These are phyloP conservation scores for Copromyces sp. DNA, from an alignment of 495 filamentous ascomycete genomes.

Conservation along the genomic window DNA sequence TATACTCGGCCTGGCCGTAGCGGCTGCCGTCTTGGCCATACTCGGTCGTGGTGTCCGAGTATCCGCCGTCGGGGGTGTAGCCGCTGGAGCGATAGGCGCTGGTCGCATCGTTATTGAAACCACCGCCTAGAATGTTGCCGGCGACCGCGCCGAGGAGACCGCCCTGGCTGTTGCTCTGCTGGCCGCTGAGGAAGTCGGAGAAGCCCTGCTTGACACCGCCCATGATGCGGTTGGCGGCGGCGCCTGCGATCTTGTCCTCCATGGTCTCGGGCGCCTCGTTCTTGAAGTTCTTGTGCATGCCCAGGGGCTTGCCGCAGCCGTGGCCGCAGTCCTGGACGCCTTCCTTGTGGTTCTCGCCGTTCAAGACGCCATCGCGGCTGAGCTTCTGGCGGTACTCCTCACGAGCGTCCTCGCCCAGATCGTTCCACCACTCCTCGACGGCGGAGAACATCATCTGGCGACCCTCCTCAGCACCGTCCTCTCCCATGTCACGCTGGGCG, in stretches of 20 bases:
- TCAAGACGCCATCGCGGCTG: slow-evolving; percentile 61
- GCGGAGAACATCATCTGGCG: slow-evolving; percentile 66
- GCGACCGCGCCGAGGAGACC: slow-evolving; percentile 33
- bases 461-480: slow-evolving; percentile 64
- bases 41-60: slow-evolving; percentile 32
- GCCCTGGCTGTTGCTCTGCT: slow-evolving; percentile 27
- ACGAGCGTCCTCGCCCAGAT: slow-evolving; percentile 48
- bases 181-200: slow-evolving; percentile 18
- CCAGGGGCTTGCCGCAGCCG: slow-evolving; percentile 57
- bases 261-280: slow-evolving; percentile 21
- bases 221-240: slow-evolving; percentile 36
- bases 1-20: slow-evolving; percentile 40
- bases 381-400: slow-evolving; percentile 59
- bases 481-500: slow-evolving; percentile 55
- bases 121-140: slow-evolving; percentile 36
- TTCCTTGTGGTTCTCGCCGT: slow-evolving; percentile 73
- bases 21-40: slow-evolving; percentile 34
- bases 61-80: slow-evolving; percentile 30
- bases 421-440: slow-evolving; percentile 70
- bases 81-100: slow-evolving; percentile 30
- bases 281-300: slow-evolving; percentile 35
- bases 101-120: slow-evolving; percentile 31
- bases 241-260: slow-evolving; percentile 36
- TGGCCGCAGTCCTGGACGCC: slow-evolving; percentile 77
- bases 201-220: slow-evolving; percentile 35